A percentile compares a stretch with the other conserved stretches of the same genome.
Conservation (phyloP, 495 filamentous ascomycete species). For the Chaetomium fimeti region DNA sequence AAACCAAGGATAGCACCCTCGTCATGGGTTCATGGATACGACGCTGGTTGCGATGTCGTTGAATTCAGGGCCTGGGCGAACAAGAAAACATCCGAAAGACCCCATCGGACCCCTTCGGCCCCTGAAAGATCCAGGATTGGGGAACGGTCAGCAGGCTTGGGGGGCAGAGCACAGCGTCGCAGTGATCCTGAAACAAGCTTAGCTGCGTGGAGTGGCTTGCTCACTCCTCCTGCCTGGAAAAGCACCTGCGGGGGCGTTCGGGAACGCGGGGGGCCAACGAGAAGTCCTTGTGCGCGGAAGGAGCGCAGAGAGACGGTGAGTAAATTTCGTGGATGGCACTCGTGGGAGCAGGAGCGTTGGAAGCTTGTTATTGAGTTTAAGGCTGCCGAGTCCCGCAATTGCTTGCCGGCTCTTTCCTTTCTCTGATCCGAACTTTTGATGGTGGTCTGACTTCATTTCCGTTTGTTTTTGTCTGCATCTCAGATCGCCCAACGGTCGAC, state of each 20-base stretch:
- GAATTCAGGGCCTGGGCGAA: not conserved
- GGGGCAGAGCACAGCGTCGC: slow-evolving; percentile 3
- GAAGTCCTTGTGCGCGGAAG: not conserved
- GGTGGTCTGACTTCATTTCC: not conserved
- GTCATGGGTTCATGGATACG: not conserved
- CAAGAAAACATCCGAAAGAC: not conserved
- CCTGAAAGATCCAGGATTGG: slow-evolving; percentile 2
- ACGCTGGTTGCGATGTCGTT: not conserved
- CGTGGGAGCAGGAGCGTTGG: slow-evolving; percentile 9
- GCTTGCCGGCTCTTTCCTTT: slow-evolving; percentile 2
- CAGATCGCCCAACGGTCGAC: slow-evolving; percentile 1
- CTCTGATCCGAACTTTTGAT: not conserved
- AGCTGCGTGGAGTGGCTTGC: slow-evolving; percentile 19
- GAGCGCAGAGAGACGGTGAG: slow-evolving; percentile 3
- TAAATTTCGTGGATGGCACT: not conserved
- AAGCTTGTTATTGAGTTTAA: slow-evolving; percentile 8
- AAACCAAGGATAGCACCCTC: not conserved
- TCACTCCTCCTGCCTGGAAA: not conserved
- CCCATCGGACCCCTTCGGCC: no score
- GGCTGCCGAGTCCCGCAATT: not conserved
- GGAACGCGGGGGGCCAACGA: not conserved
- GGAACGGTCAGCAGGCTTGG: not conserved
- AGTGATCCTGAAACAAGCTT: slow-evolving; percentile 22
- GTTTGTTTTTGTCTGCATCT: not conserved
- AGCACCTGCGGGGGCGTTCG: not conserved